Evolutionary conservation across 768 basidiomycete species (phyloP).

Genomic region (Hortiboletus campestris): DNA sequence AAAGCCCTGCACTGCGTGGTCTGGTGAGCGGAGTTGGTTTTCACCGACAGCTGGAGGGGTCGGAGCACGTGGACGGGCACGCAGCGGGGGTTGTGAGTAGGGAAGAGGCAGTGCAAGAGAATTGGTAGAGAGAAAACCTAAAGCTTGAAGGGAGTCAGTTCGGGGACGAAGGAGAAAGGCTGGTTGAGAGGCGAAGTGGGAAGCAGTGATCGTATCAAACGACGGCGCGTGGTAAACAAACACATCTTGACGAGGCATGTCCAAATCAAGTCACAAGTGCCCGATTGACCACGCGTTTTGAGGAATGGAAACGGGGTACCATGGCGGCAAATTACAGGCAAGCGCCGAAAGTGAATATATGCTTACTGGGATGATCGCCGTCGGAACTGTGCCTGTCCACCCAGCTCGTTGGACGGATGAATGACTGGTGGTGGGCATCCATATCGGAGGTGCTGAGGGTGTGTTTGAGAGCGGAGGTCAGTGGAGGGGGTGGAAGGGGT

Average conservation of each 20-base stretch:
- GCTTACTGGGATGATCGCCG: constrained; percentile 22
- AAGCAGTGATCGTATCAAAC: constrained; percentile 15
- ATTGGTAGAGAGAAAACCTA: constrained; percentile 30
- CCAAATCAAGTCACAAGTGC: constrained; percentile 8
- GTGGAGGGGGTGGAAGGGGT: constrained; percentile 40
- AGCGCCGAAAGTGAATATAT: constrained; percentile 4
- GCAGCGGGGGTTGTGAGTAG: constrained; percentile 30
- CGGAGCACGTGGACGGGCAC: constrained; percentile 40
- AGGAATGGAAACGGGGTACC: constrained; percentile 18
- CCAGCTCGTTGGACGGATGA: constrained; percentile 26
- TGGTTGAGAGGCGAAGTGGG: constrained; percentile 5
- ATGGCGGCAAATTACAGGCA: constrained; percentile 4
- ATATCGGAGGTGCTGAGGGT: constrained; percentile 26
- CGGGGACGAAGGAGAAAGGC: constrained; percentile 14
- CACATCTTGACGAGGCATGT: constrained; percentile 10
- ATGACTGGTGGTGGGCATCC: constrained; percentile 23
- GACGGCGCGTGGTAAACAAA: constrained; percentile 25
- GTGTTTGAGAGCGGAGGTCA: constrained; percentile 26
- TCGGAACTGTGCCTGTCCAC: constrained; percentile 11
- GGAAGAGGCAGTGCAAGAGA: constrained; percentile 34
- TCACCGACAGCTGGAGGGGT: constrained; percentile 33
- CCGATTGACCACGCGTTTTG: constrained; percentile 5
- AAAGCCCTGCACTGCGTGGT: constrained; percentile 15
- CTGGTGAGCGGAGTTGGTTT: constrained; percentile 28
- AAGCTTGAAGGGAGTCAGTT: constrained; percentile 22